Base-by-base conservation (phyloP, 352 stramenopile genomes). In the Peronospora tabacina region DNA sequence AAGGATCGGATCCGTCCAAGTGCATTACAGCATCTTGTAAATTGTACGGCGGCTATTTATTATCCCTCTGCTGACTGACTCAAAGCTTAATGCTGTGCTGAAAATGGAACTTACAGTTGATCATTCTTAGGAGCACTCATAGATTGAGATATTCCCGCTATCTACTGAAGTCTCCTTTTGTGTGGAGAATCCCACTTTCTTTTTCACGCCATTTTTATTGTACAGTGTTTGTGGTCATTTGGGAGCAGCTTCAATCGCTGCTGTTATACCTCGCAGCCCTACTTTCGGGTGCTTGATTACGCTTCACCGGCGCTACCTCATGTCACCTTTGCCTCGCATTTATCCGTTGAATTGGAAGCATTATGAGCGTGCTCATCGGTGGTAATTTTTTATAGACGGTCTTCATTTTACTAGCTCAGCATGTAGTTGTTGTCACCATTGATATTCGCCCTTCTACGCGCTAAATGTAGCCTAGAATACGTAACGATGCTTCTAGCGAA, bases 161-260 rank as follows among this genome's bases (percentile, higher is more conserved):
- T 26, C 22, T 26, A 26, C 22, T 51, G 33, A 41, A 58, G 55
- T 49, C 49, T 63, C 56, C 45, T 46, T 47, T 65, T 40, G 45
- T 49, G 43, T 52, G 55, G 49, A 34, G 49, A 32, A 51, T 32
- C n/a, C 34, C 28, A 37, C 35, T 15, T 40, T 7, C 33, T 10
- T 7, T 42, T 51, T 43, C 28, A 40, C 30, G 22, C 38, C 40
- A n/a, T 47, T 41, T 48, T 40, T 15, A 46, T 55, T 12, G 55
- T 19, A 13, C 6, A 40, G 5, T 40, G 4, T 48, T 55, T 32
- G 56, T 57, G 49, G 49, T 48, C 22, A 33, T 40, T 45, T 45
- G 19, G 42, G 26, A 67, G 59, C 59, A 67, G 22, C 59, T 67
- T 59, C 59, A 48, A 45, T 39, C 59, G 59, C 57, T 61, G 54